Percentiles rank a stretch among this genome's conserved stretches.
phyloP scores from a whole-genome alignment of 2,329 filamentous ascomycete species.

The Ceratocystis smalleyi region DNA sequence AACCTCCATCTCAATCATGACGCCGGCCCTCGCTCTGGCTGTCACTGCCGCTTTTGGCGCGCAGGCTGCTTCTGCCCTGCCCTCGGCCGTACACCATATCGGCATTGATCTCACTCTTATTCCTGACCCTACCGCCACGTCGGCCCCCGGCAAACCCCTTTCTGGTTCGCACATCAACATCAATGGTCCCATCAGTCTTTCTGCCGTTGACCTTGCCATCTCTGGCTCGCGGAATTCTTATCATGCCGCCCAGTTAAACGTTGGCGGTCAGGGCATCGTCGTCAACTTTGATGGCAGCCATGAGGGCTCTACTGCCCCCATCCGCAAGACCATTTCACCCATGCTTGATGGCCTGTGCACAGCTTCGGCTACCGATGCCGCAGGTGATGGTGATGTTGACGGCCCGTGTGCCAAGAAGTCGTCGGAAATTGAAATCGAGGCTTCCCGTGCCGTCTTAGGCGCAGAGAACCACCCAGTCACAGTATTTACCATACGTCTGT shows the following conservation, averaged over 20 bases:
- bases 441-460: constrained; percentile 1
- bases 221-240: constrained; percentile 11
- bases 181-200: constrained; percentile 7
- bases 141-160: not conserved
- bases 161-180: constrained; percentile 6
- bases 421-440: constrained; percentile 13
- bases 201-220: constrained; percentile 14
- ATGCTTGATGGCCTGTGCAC: constrained; percentile 14
- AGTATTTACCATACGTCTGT: constrained; percentile 11
- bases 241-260: constrained; percentile 9
- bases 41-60: constrained; percentile 9
- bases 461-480: constrained; percentile 9
- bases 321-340: constrained; percentile 11
- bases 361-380: not conserved
- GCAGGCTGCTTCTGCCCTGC: constrained; percentile 1
- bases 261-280: constrained; percentile 13
- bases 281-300: not conserved
- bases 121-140: constrained; percentile 7
- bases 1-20: not conserved
- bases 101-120: constrained; percentile 11
- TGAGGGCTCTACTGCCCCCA: not conserved
- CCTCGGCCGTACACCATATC: constrained; percentile 13
- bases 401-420: constrained; percentile 11
- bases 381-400: not conserved
- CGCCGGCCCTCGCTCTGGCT: constrained; percentile 7